phyloP scores from a whole-genome alignment of 495 filamentous ascomycete species.

The Penicillium waksmanii region DNA sequence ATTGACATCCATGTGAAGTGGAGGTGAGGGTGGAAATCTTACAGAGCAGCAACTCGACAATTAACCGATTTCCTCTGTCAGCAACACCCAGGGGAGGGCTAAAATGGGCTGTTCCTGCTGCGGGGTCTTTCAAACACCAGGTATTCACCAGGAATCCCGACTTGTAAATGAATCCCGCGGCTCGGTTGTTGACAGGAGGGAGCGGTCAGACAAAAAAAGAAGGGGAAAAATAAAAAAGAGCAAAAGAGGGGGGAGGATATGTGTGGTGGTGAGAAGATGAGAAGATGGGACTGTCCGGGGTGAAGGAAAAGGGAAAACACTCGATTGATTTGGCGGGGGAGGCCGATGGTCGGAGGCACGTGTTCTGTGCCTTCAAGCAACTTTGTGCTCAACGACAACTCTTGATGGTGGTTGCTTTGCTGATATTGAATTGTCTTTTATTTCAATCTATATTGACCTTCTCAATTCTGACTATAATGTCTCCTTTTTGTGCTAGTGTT shows the following conservation, averaged over 20 bases:
- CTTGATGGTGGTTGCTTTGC: neutral
- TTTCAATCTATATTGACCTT: neutral
- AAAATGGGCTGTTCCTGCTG: conserved; percentile 17
- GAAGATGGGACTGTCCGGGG: too few species aligned
- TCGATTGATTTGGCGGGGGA: conserved; percentile 27
- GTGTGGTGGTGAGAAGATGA: conserved; percentile 4
- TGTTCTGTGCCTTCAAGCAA: conserved; percentile 18
- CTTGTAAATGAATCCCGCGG: conserved; percentile 3
- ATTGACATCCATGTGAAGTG: too few species aligned
- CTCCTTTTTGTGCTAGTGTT: neutral
- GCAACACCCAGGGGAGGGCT: conserved; percentile 14
- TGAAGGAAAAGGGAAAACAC: conserved; percentile 19
- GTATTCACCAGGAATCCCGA: conserved; percentile 16
- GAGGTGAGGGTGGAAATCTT: neutral
- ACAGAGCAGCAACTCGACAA: neutral
- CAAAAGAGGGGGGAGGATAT: conserved; percentile 9
- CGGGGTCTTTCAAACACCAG: conserved; percentile 24
- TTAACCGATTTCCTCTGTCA: conserved; percentile 16
- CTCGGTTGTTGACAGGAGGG: conserved; percentile 13
- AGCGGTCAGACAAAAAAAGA: conserved; percentile 1
- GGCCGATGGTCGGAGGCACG: conserved; percentile 38
- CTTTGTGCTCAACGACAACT: too few species aligned
- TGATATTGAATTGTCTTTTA: neutral
- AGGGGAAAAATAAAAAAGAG: conserved; percentile 1
- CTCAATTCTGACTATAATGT: neutral